A percentile compares a stretch with the other conserved stretches of the same genome.
Evolutionary conservation across 176 grass and related monocot genomes (phyloP).

Genomic region (Triticum turgidum): DNA sequence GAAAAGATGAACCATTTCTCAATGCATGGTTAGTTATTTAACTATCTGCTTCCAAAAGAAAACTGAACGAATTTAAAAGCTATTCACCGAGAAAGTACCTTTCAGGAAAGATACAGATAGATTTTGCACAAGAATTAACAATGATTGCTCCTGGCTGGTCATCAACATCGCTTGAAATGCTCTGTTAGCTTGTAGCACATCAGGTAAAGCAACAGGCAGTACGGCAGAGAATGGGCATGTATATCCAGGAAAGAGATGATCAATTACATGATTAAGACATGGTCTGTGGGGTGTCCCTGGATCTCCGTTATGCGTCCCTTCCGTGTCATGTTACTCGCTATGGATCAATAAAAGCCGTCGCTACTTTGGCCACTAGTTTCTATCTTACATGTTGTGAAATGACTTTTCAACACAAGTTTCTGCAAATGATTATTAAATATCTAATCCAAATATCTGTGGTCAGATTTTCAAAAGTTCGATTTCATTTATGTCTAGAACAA

Average conservation of each 20-base stretch:
- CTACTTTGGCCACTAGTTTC: no score
- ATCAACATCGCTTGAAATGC: slow-evolving; percentile 20
- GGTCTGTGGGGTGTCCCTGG: background rate
- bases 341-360: no score
- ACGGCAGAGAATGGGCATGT: background rate
- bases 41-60: background rate
- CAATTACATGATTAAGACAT: slow-evolving; percentile 23
- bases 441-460: background rate
- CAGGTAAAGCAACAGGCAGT: background rate
- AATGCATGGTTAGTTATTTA: background rate
- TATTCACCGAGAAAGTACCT: background rate
- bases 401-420: background rate
- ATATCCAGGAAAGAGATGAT: background rate
- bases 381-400: background rate
- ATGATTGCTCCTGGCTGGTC: background rate
- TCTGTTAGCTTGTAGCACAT: slow-evolving; percentile 9
- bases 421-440: no score
- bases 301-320: slow-evolving; percentile 16
- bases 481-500: background rate
- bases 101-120: background rate
- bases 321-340: background rate
- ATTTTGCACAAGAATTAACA: background rate
- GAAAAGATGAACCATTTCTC: background rate
- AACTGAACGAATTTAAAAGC: background rate
- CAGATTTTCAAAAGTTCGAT: background rate